Conservation (phyloP, 768 basidiomycete species). For the Sarcomyxa edulis region DNA sequence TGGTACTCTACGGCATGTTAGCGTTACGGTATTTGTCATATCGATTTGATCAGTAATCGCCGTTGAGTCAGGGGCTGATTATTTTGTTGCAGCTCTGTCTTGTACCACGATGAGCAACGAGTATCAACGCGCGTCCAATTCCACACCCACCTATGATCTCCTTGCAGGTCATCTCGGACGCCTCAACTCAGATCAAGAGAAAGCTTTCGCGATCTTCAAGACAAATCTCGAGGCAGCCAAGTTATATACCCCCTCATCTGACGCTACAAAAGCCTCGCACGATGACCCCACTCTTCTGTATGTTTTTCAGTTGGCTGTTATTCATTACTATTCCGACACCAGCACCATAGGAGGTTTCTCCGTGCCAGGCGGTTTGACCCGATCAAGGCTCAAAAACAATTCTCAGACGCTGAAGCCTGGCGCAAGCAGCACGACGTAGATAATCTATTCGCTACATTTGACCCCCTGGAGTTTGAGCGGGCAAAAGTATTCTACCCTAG, state of each 20-base stretch:
- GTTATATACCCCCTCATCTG: slow-evolving; percentile 42
- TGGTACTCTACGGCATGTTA: no score
- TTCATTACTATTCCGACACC: slow-evolving; percentile 3
- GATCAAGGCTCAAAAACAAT: slow-evolving; percentile 62
- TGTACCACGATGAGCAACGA: no score
- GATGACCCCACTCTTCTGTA: slow-evolving; percentile 68
- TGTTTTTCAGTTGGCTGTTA: slow-evolving; percentile 15
- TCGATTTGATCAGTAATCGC: no score
- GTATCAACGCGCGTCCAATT: no score
- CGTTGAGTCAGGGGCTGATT: no score
- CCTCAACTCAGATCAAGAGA: slow-evolving; percentile 43
- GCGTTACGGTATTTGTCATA: no score
- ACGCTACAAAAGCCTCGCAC: slow-evolving; percentile 37
- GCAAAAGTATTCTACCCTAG: slow-evolving; percentile 67
- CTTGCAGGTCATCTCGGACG: slow-evolving; percentile 50
- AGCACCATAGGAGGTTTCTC: slow-evolving; percentile 66
- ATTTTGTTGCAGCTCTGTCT: no score
- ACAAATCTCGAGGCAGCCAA: slow-evolving; percentile 37
- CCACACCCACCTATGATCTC: no score
- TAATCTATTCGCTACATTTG: slow-evolving; percentile 57
- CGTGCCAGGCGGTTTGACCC: slow-evolving; percentile 71
- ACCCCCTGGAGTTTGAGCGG: slow-evolving; percentile 51
- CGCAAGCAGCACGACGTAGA: slow-evolving; percentile 55
- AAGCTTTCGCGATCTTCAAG: slow-evolving; percentile 50
- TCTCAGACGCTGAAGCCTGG: slow-evolving; percentile 66